Conservation (phyloP, 1,284 basidiomycete genomes). For the Puccinia polysora region DNA sequence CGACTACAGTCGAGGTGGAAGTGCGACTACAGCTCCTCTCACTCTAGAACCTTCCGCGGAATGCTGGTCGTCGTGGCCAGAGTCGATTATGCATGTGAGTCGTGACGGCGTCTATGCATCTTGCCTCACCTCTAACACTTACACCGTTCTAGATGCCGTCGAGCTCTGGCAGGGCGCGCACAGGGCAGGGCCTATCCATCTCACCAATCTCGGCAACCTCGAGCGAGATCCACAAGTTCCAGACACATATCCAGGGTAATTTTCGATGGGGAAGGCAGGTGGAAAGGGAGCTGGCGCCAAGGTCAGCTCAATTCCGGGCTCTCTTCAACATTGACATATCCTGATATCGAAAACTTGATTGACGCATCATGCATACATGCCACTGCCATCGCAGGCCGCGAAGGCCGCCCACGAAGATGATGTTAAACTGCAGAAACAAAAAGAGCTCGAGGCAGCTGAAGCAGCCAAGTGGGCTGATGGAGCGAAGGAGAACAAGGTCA, state of each 20-base stretch:
- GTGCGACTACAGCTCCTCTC: too few species aligned
- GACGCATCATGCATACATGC: background rate
- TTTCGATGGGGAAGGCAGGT: constrained; percentile 27
- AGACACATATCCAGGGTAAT: background rate
- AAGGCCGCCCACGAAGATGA: constrained; percentile 43
- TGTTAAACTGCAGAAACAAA: constrained; percentile 18
- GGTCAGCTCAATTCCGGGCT: constrained; percentile 17
- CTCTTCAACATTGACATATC: too few species aligned
- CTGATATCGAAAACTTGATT: background rate
- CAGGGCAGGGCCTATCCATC: too few species aligned
- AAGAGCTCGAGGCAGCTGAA: constrained; percentile 14
- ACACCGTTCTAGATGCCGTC: too few species aligned
- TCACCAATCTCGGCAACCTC: too few species aligned
- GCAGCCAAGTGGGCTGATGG: constrained; percentile 42
- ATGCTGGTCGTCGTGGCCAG: too few species aligned
- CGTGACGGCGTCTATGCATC: too few species aligned
- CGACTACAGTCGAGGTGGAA: too few species aligned
- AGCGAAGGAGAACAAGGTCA: constrained; percentile 36
- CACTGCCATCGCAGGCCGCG: constrained; percentile 19
- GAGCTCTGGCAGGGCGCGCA: too few species aligned
- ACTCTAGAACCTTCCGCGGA: too few species aligned
- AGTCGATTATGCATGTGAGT: too few species aligned
- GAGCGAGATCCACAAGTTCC: background rate
- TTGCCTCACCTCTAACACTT: too few species aligned
- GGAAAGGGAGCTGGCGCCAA: constrained; percentile 42